Evolutionary conservation across 768 basidiomycete genomes (phyloP), one percentile per base, ranked within the genome.

Genomic region (Amanita brunnescens): DNA sequence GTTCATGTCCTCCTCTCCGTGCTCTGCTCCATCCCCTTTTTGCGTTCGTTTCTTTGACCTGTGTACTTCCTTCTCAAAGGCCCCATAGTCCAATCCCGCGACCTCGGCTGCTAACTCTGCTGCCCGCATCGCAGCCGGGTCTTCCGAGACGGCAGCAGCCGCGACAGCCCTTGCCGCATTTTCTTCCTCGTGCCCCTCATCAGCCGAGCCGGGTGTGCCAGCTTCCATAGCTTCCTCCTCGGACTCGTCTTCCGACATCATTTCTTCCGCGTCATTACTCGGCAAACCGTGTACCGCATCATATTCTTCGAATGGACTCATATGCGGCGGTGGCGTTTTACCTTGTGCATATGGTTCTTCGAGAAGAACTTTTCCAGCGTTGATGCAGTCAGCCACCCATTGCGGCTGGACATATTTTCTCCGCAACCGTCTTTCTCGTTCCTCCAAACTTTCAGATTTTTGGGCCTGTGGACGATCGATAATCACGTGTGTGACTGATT

Each of bases 311-410:
- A 98, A 99, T 12, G 96, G 96, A 67, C 91, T 94, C 48, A 99
- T 66, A 71, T 99, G 96, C 23, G 96, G 93, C 2, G 96, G 96
- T 29, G 97, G 78, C 2, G 79, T 78, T 56, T 80, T 79, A 2
- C 93, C 96, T 61, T 92, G 93, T 20, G 73, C 76, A 63, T 98
- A 98, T 23, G 77, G 75, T 54, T 88, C 93, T 59, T 93, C 89
- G 0, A 91, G 76, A 24, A 97, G 75, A 53, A 95, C 77, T 64
- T 79, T 88, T 8, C 85, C 83, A 6, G 81, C 78, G 64, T 99
- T 99, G 63, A 96, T 83, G 65, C 89, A 96, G 64, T 99, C 96
- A 32, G 91, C 90, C 29, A 96, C 78, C 96, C 96, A 98, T 66
- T 98, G 95, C 9, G 96, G 96, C 66, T 98, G 96, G 14, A 98